Evolutionary conservation across 306 rosid genomes (phyloP).

Genomic region (Oemleria cerasiformis): DNA sequence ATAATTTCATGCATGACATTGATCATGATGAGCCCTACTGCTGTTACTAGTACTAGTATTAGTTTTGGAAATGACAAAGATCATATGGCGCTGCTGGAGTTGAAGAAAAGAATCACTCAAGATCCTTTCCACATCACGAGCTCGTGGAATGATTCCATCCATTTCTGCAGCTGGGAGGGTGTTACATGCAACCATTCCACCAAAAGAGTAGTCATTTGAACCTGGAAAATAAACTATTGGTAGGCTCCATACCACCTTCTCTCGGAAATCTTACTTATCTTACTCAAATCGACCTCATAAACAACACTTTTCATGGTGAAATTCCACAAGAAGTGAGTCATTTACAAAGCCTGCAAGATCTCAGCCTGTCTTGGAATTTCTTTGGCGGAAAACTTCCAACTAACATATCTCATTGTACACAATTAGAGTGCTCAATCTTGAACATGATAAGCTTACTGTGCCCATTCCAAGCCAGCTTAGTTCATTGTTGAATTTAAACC

Average conservation of each 20-base stretch:
- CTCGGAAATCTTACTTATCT: constrained; percentile 41
- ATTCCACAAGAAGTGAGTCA: constrained; percentile 31
- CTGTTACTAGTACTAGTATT: not conserved
- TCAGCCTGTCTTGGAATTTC: not conserved
- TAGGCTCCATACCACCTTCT: constrained; percentile 26
- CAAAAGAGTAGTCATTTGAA: not conserved
- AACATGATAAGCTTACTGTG: not conserved
- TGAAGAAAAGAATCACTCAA: not conserved
- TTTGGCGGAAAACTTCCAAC: not conserved
- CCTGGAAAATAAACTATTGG: not conserved
- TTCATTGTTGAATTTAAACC: not conserved
- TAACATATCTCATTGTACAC: not conserved
- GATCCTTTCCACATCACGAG: not conserved
- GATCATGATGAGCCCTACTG: no score
- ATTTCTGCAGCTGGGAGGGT: not conserved
- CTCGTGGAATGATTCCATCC: not conserved
- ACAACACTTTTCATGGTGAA: constrained; percentile 26
- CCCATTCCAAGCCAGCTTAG: not conserved
- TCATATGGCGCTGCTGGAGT: not conserved
- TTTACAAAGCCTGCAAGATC: not conserved
- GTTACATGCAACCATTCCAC: not conserved
- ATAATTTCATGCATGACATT: not conserved
- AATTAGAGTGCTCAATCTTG: not conserved
- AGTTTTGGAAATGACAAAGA: not conserved
- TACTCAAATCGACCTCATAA: constrained; percentile 8